phyloP scores from a whole-genome alignment of 1,284 basidiomycete species.

The Fomitopsis schrenkii region DNA sequence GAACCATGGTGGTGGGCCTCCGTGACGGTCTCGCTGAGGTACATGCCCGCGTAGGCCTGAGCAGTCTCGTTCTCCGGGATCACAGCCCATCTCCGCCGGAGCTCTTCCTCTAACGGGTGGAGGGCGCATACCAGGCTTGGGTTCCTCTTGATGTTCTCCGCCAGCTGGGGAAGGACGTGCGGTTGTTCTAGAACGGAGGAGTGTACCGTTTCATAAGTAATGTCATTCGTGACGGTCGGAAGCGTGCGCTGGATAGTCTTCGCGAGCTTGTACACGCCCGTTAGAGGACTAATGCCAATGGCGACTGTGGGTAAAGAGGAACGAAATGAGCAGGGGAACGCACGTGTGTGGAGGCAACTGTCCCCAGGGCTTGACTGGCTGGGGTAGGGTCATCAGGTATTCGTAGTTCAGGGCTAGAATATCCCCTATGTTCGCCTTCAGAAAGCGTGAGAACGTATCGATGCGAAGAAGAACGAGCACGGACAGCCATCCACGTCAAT shows the following conservation, averaged over 20 bases:
- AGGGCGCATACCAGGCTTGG: conserved; percentile 42
- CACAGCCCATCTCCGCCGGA: conserved; percentile 39
- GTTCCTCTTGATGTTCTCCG: conserved; percentile 32
- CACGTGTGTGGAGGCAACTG: conserved; percentile 56
- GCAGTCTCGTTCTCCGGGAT: background rate
- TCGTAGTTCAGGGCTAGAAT: conserved; percentile 51
- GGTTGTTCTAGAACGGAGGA: conserved; percentile 51
- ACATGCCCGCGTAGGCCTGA: background rate
- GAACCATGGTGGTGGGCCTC: background rate
- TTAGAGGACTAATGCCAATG: conserved; percentile 42
- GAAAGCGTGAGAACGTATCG: conserved; percentile 1
- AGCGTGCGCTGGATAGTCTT: conserved; percentile 41
- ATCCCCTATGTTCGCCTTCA: conserved; percentile 50
- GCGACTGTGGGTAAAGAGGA: background rate
- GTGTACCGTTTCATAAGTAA: conserved; percentile 60
- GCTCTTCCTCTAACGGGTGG: conserved; percentile 47
- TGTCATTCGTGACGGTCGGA: conserved; percentile 38
- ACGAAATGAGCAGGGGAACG: conserved; percentile 17
- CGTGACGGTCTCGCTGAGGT: background rate
- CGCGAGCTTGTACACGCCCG: conserved; percentile 49
- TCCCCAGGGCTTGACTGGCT: conserved; percentile 58
- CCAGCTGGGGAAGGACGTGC: conserved; percentile 32
- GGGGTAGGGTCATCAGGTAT: conserved; percentile 47
- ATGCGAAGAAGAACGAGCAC: conserved; percentile 16
- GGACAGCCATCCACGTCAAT: conserved; percentile 63